These are phyloP conservation scores for Podaxis sp. DNA, from an alignment of 768 basidiomycete genomes.

Conservation along the genomic window DNA sequence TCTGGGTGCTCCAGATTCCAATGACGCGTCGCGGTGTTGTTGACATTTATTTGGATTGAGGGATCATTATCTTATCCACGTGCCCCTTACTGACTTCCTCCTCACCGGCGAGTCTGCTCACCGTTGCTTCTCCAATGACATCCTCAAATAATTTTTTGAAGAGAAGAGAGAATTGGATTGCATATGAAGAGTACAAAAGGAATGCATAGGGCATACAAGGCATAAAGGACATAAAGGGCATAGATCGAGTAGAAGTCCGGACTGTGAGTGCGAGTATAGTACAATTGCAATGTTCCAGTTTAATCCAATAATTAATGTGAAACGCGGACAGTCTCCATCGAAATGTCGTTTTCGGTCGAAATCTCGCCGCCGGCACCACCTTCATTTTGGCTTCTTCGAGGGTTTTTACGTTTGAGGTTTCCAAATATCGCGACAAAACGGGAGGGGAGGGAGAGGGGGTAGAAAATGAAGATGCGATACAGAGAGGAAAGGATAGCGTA, in stretches of 20 bases:
- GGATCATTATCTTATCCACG: too few relatives aligned
- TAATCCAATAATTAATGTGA: conserved; percentile 43
- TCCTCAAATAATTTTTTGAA: neutral
- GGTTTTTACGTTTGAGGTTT: conserved; percentile 11
- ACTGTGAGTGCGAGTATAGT: conserved; percentile 12
- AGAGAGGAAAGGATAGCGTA: conserved; percentile 46
- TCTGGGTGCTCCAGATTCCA: conserved; percentile 35
- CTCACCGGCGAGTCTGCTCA: neutral
- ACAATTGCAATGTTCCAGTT: conserved; percentile 17
- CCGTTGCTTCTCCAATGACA: too few relatives aligned
- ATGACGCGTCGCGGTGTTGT: conserved; percentile 69
- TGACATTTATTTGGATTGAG: conserved; percentile 37
- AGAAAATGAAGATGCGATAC: conserved; percentile 46
- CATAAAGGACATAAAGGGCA: conserved; percentile 33
- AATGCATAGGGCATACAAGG: conserved; percentile 30
- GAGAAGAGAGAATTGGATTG: conserved; percentile 30
- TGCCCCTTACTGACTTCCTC: conserved; percentile 24
- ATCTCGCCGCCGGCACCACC: neutral
- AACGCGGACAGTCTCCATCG: conserved; percentile 46
- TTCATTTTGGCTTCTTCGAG: conserved; percentile 1
- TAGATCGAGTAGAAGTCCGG: conserved; percentile 26
- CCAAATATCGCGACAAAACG: conserved; percentile 28
- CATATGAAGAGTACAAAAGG: conserved; percentile 19
- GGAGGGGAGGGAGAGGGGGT: conserved; percentile 52
- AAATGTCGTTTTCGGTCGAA: conserved; percentile 29